Conservation (phyloP, 176 grass and related monocot genomes). For the Chloris gayana region DNA sequence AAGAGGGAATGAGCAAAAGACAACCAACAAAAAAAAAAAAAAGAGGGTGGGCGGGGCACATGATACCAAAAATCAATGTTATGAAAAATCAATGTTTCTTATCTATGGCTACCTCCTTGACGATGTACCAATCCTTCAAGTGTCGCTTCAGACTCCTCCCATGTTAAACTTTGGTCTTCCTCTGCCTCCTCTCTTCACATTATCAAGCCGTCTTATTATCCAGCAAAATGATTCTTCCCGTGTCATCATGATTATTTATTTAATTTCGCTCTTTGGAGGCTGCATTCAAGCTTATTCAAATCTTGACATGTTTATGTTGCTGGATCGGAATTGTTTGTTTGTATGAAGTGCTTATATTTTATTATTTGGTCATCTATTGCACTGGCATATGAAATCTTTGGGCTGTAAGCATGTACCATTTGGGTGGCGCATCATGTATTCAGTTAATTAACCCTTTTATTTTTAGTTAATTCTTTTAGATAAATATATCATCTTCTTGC, state of each 20-base stretch:
- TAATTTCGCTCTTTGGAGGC: background rate
- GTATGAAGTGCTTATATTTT: background rate
- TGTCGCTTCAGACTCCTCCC: no score
- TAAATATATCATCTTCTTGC: slow-evolving; percentile 40
- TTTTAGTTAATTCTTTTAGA: slow-evolving; percentile 32
- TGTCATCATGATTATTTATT: background rate
- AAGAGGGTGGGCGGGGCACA: no score
- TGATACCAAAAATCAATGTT: no score
- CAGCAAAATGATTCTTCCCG: background rate
- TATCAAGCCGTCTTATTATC: no score
- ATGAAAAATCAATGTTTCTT: no score
- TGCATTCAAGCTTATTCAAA: background rate
- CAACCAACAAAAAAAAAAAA: no score
- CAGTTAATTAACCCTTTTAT: background rate
- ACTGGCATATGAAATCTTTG: background rate
- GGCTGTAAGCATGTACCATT: background rate
- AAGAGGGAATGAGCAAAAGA: no score
- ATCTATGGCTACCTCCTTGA: no score
- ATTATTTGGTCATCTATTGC: background rate
- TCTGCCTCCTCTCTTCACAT: no score
- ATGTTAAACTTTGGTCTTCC: no score
- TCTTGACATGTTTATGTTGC: background rate
- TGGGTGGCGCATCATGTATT: background rate
- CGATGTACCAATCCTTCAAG: no score
- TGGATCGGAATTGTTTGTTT: background rate